Conservation (phyloP, 768 basidiomycete species). For the Auriscalpium microsporum region DNA sequence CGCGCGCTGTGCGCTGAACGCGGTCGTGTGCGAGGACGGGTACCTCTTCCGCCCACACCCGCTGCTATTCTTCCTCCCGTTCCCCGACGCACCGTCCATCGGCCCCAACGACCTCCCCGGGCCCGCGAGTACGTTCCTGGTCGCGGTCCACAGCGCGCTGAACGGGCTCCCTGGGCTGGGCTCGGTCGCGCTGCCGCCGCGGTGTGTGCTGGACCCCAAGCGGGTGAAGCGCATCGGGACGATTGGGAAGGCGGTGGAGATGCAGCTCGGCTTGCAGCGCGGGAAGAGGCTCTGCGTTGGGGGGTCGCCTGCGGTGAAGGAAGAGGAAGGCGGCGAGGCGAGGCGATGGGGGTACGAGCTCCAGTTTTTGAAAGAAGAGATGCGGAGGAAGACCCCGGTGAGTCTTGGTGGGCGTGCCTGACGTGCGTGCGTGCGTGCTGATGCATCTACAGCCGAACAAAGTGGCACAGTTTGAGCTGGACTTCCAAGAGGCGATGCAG, state of each 20-base stretch:
- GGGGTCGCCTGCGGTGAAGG: slow-evolving; percentile 29
- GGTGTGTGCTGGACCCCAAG: slow-evolving; percentile 70
- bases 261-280: slow-evolving; percentile 50
- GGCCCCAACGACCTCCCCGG: slow-evolving; percentile 19
- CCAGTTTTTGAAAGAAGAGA: slow-evolving; percentile 43
- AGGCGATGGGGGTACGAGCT: slow-evolving; percentile 66
- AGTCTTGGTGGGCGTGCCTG: slow-evolving; percentile 10
- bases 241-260: slow-evolving; percentile 66
- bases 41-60: slow-evolving; percentile 56
- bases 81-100: slow-evolving; percentile 33
- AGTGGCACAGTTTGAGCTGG: slow-evolving; percentile 53
- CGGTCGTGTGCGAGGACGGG: slow-evolving; percentile 58
- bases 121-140: slow-evolving; percentile 26
- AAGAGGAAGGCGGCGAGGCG: slow-evolving; percentile 60
- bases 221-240: slow-evolving; percentile 66
- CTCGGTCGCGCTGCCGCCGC: slow-evolving; percentile 67
- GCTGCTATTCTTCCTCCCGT: slow-evolving; percentile 29
- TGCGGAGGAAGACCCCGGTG: slow-evolving; percentile 52
- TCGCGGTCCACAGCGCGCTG: slow-evolving; percentile 15
- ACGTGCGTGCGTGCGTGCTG: background rate
- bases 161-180: slow-evolving; percentile 73
- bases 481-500: slow-evolving; percentile 72
- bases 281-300: slow-evolving; percentile 60
- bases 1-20: slow-evolving; percentile 49
- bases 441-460: slow-evolving; percentile 39